phyloP scores from a whole-genome alignment of 2,329 filamentous ascomycete species.

The Fusarium miscanthi region DNA sequence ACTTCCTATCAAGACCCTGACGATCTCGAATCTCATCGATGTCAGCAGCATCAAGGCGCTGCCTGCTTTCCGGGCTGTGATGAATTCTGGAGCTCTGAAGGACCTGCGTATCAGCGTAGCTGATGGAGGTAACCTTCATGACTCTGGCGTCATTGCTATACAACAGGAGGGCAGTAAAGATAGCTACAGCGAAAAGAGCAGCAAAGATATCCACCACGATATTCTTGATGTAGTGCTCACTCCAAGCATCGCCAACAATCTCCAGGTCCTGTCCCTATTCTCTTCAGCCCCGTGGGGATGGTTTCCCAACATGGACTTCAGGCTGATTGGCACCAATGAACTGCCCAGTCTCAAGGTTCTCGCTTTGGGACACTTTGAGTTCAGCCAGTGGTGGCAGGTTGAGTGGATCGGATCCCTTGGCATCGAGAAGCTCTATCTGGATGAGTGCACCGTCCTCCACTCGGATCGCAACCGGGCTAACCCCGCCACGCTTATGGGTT shows the following conservation, averaged over 20 bases:
- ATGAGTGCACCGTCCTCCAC: slow-evolving; percentile 53
- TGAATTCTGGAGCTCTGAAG: neutral
- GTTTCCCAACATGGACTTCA: slow-evolving; percentile 52
- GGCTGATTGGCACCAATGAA: neutral
- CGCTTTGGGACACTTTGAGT: slow-evolving; percentile 53
- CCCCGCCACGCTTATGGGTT: neutral
- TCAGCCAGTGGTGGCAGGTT: slow-evolving; percentile 57
- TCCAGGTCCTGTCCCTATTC: slow-evolving; percentile 54
- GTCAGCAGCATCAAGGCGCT: neutral
- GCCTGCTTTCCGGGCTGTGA: neutral
- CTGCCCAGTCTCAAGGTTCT: slow-evolving; percentile 54
- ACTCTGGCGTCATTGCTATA: no score
- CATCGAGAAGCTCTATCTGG: slow-evolving; percentile 52
- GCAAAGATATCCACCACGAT: neutral
- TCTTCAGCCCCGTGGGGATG: slow-evolving; percentile 52
- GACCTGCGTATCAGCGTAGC: slow-evolving; percentile 6
- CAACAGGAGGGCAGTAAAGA: no score
- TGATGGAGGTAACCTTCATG: neutral
- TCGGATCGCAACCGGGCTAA: neutral
- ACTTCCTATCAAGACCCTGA: neutral
- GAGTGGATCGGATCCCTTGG: slow-evolving; percentile 57
- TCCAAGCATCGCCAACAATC: slow-evolving; percentile 25
- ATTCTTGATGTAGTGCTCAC: slow-evolving; percentile 31
- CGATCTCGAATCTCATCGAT: slow-evolving; percentile 7
- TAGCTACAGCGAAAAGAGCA: neutral